phyloP scores from a whole-genome alignment of 1,139 yeast species.

The Maudiozyma humilis region DNA sequence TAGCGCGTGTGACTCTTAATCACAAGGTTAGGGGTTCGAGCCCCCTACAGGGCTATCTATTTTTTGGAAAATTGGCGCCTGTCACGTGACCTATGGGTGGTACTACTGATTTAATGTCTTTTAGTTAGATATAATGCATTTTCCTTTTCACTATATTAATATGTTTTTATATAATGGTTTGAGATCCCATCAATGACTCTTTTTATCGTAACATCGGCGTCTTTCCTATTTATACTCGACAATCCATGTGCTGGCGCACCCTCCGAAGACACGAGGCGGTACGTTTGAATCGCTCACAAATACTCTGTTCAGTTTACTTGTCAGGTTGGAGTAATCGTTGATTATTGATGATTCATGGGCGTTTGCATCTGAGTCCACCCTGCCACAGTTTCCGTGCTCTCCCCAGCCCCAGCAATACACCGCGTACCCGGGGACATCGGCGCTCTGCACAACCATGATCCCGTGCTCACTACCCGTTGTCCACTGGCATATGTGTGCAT shows the following conservation, averaged over 20 bases:
- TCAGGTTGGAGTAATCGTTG: conserved; percentile 22
- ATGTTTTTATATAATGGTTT: no score
- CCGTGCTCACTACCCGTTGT: conserved; percentile 86
- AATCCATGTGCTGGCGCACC: conserved; percentile 31
- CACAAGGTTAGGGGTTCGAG: conserved; percentile 40
- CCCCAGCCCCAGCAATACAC: conserved; percentile 95
- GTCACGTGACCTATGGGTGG: no score
- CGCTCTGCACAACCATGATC: conserved; percentile 34
- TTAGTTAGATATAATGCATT: no score
- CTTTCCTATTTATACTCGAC: conserved; percentile 8
- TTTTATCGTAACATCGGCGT: no score
- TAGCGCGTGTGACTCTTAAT: conserved; percentile 41
- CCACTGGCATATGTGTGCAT: conserved; percentile 19
- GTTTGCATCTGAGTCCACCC: not conserved
- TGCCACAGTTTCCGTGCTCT: conserved; percentile 94
- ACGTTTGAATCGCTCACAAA: conserved; percentile 1
- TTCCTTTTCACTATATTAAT: no score
- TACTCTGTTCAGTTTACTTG: conserved; percentile 19
- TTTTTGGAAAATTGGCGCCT: conserved; percentile 6
- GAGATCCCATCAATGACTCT: no score
- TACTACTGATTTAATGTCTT: not conserved
- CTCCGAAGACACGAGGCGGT: conserved; percentile 20
- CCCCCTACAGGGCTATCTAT: conserved; percentile 37
- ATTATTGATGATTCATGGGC: conserved; percentile 3
- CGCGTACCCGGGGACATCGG: not conserved